Conservation (phyloP, 495 filamentous ascomycete species). For the Usnea hakonensis region DNA sequence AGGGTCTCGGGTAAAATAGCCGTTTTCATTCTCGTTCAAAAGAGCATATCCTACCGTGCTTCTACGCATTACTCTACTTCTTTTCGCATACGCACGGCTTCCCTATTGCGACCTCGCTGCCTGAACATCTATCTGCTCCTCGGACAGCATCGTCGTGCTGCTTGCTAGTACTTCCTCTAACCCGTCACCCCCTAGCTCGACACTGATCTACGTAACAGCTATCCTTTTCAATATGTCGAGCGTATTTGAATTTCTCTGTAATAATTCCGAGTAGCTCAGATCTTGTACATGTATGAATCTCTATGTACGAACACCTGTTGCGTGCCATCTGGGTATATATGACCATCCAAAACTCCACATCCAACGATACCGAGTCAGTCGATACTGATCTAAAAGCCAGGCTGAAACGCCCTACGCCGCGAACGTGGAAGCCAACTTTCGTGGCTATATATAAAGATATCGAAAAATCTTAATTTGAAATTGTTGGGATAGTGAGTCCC, state of each 20-base stretch:
- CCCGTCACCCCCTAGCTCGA: not conserved
- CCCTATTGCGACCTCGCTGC: not conserved
- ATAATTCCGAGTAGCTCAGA: not conserved
- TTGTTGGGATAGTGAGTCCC: not conserved
- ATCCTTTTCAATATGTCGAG: conserved; percentile 2
- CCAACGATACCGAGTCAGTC: not conserved
- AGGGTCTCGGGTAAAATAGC: not conserved
- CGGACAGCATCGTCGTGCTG: not conserved
- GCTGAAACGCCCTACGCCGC: not conserved
- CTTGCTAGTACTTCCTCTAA: not conserved
- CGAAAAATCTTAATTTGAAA: not conserved
- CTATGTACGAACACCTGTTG: not conserved
- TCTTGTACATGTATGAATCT: not conserved
- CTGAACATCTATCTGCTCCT: not conserved
- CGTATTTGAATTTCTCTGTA: too few relatives aligned
- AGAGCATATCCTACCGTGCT: too few relatives aligned
- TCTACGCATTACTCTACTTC: not conserved
- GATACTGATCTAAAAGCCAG: not conserved
- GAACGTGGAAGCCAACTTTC: too few relatives aligned
- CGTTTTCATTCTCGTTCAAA: too few relatives aligned
- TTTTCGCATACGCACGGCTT: not conserved
- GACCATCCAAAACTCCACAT: not conserved
- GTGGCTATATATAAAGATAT: not conserved
- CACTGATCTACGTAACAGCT: conserved; percentile 5
- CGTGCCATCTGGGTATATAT: not conserved